phyloP scores from a whole-genome alignment of 331 rosid genomes.

The Spiraea crenata region DNA sequence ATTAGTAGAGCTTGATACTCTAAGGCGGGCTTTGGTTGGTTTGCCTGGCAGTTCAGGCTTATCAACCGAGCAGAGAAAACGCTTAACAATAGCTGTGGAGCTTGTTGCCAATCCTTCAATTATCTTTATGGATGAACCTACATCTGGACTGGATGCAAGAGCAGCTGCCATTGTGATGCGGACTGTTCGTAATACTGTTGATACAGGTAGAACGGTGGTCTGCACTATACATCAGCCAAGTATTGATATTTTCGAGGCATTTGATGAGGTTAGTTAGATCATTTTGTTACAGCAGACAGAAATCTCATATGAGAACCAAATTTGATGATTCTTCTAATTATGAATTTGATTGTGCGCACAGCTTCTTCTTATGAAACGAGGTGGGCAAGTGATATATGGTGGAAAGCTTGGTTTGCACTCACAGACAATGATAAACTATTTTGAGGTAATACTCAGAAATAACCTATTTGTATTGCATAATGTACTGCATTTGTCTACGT shows the following conservation, averaged over 20 bases:
- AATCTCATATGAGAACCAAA: not conserved
- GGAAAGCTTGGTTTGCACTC: slow-evolving; percentile 77
- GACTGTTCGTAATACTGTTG: slow-evolving; percentile 85
- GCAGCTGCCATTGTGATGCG: slow-evolving; percentile 97
- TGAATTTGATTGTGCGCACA: slow-evolving; percentile 32
- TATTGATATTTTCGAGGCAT: slow-evolving; percentile 88
- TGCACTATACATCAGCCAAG: slow-evolving; percentile 96
- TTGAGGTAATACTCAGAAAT: slow-evolving; percentile 45
- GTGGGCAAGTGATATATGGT: slow-evolving; percentile 76
- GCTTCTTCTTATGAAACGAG: slow-evolving; percentile 92
- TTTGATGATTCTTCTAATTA: slow-evolving; percentile 11
- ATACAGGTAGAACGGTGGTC: slow-evolving; percentile 91
- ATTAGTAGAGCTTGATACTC: slow-evolving; percentile 71
- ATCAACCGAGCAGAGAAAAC: slow-evolving; percentile 87
- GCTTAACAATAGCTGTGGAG: slow-evolving; percentile 83
- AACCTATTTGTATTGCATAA: not conserved
- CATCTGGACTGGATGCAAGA: slow-evolving; percentile 94
- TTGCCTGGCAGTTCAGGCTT: slow-evolving; percentile 78
- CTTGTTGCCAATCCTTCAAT: slow-evolving; percentile 95
- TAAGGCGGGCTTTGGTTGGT: slow-evolving; percentile 75
- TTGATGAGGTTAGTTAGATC: slow-evolving; percentile 59
- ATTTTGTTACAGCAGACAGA: not conserved
- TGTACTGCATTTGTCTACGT: not conserved
- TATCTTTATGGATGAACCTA: slow-evolving; percentile 93
- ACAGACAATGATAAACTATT: slow-evolving; percentile 52